Conservation (phyloP, 306 rosid species). For the Mucuna pruriens region DNA sequence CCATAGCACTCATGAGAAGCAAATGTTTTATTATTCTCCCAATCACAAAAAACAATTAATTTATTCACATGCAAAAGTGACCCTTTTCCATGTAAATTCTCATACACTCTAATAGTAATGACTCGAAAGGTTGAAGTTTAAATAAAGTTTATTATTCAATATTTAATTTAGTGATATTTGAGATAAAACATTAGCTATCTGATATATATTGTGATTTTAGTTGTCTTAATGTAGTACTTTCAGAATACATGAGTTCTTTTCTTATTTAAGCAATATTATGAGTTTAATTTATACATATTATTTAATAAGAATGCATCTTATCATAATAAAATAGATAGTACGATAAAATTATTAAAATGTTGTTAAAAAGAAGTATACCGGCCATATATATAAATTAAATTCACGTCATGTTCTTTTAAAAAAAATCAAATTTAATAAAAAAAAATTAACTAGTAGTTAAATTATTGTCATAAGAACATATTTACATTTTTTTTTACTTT, state of each 20-base stretch:
- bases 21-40: neutral
- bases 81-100: too few species aligned
- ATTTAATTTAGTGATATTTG: neutral
- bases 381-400: too few species aligned
- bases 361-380: too few species aligned
- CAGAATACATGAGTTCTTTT: neutral
- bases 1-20: neutral
- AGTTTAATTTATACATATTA: too few species aligned
- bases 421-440: too few species aligned
- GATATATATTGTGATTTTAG: neutral
- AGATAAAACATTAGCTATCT: neutral
- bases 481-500: too few species aligned
- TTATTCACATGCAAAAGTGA: too few species aligned
- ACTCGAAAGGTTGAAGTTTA: neutral
- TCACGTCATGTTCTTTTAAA: too few species aligned
- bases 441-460: neutral
- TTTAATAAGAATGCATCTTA: too few species aligned
- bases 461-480: neutral
- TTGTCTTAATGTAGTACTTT: neutral
- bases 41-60: neutral
- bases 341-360: too few species aligned
- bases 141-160: neutral
- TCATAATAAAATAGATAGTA: too few species aligned
- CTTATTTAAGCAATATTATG: neutral
- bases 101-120: neutral